Conservation (phyloP, 2,329 filamentous ascomycete species). For the Macrophomina tecta region DNA sequence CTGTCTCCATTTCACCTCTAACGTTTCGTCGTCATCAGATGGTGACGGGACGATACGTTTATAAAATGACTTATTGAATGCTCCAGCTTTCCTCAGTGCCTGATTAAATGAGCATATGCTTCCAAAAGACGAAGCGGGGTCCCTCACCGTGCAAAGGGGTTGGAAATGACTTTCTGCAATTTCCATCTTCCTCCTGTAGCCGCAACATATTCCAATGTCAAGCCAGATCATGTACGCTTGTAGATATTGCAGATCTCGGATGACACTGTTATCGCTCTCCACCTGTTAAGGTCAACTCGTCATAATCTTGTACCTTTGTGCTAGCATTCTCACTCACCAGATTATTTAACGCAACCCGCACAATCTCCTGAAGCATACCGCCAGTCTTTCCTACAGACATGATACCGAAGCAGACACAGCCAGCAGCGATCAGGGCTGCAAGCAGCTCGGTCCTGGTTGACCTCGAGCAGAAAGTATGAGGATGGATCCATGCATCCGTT, state of each 20-base stretch:
- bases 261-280: constrained; percentile 40
- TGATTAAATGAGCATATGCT: not conserved
- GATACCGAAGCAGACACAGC: constrained; percentile 42
- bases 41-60: constrained; percentile 56
- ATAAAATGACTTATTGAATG: constrained; percentile 64
- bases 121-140: no score
- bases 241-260: constrained; percentile 57
- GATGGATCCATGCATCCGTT: constrained; percentile 43
- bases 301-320: no score
- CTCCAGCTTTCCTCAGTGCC: constrained; percentile 61
- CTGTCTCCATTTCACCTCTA: constrained; percentile 69
- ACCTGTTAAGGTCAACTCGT: constrained; percentile 17
- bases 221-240: constrained; percentile 58
- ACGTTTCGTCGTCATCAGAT: constrained; percentile 60
- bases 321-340: constrained; percentile 27
- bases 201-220: constrained; percentile 64
- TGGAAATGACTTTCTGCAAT: constrained; percentile 64
- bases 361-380: constrained; percentile 39
- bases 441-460: constrained; percentile 36
- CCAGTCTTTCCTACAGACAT: constrained; percentile 40
- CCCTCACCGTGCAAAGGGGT: constrained; percentile 53
- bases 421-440: constrained; percentile 39
- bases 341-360: constrained; percentile 37
- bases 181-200: constrained; percentile 65
- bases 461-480: constrained; percentile 38